Evolutionary conservation across 371 early-diverging fungal species (phyloP).

Genomic region (Umbelopsis sp.): DNA sequence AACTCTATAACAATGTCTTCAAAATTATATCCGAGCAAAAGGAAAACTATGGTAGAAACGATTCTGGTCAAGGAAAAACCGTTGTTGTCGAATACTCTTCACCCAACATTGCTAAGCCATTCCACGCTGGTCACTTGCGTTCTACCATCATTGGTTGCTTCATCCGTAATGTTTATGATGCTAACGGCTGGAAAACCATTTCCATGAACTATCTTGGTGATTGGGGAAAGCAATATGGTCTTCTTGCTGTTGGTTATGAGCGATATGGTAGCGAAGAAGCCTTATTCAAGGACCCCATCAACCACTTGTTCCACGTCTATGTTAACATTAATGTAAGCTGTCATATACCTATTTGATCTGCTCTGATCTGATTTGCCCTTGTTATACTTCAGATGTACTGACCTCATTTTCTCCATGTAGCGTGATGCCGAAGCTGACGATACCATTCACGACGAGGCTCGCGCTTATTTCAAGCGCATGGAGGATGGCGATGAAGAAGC

Average conservation of each 20-base stretch:
- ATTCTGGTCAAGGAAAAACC: constrained; percentile 67
- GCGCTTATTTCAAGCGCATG: constrained; percentile 97
- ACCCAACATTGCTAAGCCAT: constrained; percentile 99
- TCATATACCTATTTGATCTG: not conserved
- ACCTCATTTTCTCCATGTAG: constrained; percentile 26
- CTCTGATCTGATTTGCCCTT: not conserved
- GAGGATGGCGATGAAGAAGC: constrained; percentile 95
- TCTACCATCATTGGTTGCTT: constrained; percentile 98
- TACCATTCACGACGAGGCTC: constrained; percentile 86
- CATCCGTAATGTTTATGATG: constrained; percentile 78
- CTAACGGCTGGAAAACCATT: constrained; percentile 89
- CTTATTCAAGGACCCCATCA: constrained; percentile 86
- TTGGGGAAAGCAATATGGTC: constrained; percentile 99
- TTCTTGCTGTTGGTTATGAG: constrained; percentile 93
- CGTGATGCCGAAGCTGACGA: constrained; percentile 72
- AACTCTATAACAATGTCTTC: constrained; percentile 59
- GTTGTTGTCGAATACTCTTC: constrained; percentile 94
- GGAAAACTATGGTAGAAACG: constrained; percentile 70
- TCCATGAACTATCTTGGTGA: constrained; percentile 99
- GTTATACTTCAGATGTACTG: not conserved
- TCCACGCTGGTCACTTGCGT: constrained; percentile 99
- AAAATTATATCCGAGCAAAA: constrained; percentile 48
- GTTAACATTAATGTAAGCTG: constrained; percentile 86
- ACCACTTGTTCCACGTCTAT: constrained; percentile 95
- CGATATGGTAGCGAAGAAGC: constrained; percentile 81